A percentile compares a stretch with the other conserved stretches of the same genome.
phyloP scores from a whole-genome alignment of 176 grass and related monocot species.

The Eleusine indica region DNA sequence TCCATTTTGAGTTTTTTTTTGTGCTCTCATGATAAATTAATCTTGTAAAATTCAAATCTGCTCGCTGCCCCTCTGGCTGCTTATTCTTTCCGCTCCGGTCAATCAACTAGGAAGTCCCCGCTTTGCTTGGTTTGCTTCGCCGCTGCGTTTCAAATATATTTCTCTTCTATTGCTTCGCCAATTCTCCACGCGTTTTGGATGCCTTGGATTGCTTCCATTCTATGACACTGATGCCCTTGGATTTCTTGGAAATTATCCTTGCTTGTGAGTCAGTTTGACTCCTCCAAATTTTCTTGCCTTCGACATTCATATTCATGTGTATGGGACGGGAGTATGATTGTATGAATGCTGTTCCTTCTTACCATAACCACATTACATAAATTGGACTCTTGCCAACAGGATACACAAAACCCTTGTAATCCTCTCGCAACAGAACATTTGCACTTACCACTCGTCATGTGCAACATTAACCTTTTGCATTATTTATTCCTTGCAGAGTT shows the following conservation, averaged over 20 bases:
- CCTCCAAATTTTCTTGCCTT: background rate
- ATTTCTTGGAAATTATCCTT: slow-evolving; percentile 10
- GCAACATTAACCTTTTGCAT: background rate
- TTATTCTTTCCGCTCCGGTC: background rate
- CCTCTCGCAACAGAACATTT: background rate
- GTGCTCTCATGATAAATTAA: background rate
- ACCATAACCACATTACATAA: background rate
- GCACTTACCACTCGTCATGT: background rate
- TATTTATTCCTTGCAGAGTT: background rate
- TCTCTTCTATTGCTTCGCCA: slow-evolving; percentile 24
- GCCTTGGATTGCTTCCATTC: slow-evolving; percentile 32
- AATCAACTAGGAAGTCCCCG: background rate
- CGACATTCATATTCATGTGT: background rate
- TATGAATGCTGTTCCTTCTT: background rate
- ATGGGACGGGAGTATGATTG: background rate
- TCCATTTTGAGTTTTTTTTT: background rate
- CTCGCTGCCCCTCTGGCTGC: background rate
- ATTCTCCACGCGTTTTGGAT: slow-evolving; percentile 11
- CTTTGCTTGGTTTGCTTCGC: slow-evolving; percentile 39
- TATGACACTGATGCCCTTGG: slow-evolving; percentile 6
- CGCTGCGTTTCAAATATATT: slow-evolving; percentile 7
- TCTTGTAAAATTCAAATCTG: background rate
- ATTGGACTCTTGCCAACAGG: background rate
- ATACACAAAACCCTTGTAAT: background rate
- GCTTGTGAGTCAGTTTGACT: slow-evolving; percentile 16